A percentile compares a stretch with the other conserved stretches of the same genome.
phyloP scores from a whole-genome alignment of 179 eudicot species.

The Silene vulgaris region DNA sequence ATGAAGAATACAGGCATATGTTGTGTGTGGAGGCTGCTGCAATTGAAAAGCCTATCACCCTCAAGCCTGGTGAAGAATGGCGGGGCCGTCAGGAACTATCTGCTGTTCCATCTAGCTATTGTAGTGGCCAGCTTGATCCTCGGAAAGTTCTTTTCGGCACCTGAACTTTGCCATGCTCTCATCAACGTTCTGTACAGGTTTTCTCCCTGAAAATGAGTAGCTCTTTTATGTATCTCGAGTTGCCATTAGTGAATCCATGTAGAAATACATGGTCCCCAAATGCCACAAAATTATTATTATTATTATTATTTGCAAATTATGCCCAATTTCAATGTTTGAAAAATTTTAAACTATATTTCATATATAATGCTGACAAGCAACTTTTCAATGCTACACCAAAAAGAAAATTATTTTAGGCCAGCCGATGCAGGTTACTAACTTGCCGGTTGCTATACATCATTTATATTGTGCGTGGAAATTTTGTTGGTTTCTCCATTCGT shows the following conservation, averaged over 20 bases:
- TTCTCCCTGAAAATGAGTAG: background rate
- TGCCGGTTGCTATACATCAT: background rate
- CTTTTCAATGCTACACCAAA: background rate
- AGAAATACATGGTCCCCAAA: background rate
- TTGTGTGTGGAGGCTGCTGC: conserved; percentile 93
- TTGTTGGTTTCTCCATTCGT: background rate
- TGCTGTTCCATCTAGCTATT: conserved; percentile 81
- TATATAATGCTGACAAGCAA: background rate
- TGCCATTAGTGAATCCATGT: background rate
- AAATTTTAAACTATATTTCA: background rate
- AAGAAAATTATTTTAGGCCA: background rate
- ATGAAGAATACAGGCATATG: conserved; percentile 90
- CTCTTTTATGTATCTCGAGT: background rate
- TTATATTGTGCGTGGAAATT: background rate
- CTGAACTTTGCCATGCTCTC: conserved; percentile 31
- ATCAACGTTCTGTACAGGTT: conserved; percentile 62
- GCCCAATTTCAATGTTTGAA: background rate
- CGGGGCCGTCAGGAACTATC: conserved; percentile 83
- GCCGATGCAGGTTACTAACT: background rate
- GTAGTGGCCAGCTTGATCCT: conserved; percentile 93
- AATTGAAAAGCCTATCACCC: conserved; percentile 70
- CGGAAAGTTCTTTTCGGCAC: conserved; percentile 48
- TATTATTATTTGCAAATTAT: background rate
- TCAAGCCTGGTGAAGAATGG: conserved; percentile 97
- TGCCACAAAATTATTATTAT: background rate